A percentile compares a stretch with the other conserved stretches of the same genome.
These are phyloP conservation scores for Pleomassaria siparia DNA, from an alignment of 2,329 filamentous ascomycete genomes.

Conservation along the genomic window DNA sequence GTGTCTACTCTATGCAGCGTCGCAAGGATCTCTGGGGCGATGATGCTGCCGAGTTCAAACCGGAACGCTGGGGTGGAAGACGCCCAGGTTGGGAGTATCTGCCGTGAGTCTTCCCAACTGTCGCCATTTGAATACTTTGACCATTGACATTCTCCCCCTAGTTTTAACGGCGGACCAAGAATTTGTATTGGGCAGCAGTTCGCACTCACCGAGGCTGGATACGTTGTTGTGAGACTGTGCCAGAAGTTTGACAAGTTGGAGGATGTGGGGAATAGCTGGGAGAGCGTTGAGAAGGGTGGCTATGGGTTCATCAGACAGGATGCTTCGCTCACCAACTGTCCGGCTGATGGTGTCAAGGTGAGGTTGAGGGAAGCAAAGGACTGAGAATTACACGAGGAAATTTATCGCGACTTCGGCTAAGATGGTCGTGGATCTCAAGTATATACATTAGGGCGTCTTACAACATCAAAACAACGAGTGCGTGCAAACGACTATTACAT, in stretches of 20 bases:
- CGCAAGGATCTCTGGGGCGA: slow-evolving; percentile 40
- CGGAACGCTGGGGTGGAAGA: slow-evolving; percentile 40
- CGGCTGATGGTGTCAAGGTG: slow-evolving; percentile 35
- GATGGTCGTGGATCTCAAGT: too few species aligned
- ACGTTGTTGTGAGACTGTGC: slow-evolving; percentile 27
- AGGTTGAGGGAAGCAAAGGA: slow-evolving; percentile 33
- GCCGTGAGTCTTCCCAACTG: too few species aligned
- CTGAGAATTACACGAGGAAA: slow-evolving; percentile 2
- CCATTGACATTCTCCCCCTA: too few species aligned
- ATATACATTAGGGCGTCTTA: too few species aligned
- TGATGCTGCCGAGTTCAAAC: slow-evolving; percentile 40
- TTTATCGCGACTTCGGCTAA: too few species aligned
- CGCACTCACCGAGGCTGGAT: slow-evolving; percentile 33
- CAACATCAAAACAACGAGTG: too few species aligned
- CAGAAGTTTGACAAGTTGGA: slow-evolving; percentile 33
- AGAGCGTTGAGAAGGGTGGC: slow-evolving; percentile 24
- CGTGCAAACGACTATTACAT: too few species aligned
- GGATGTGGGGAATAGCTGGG: slow-evolving; percentile 30
- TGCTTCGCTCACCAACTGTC: slow-evolving; percentile 28
- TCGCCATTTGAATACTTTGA: too few species aligned
- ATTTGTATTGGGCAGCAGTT: slow-evolving; percentile 39
- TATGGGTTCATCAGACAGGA: slow-evolving; percentile 23
- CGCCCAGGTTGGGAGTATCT: slow-evolving; percentile 34
- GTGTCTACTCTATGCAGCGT: slow-evolving; percentile 36
- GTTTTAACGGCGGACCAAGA: slow-evolving; percentile 37